These are phyloP conservation scores for Yamadazyma kanchanaburiensis DNA, from an alignment of 1,139 yeast genomes.

Conservation along the genomic window DNA sequence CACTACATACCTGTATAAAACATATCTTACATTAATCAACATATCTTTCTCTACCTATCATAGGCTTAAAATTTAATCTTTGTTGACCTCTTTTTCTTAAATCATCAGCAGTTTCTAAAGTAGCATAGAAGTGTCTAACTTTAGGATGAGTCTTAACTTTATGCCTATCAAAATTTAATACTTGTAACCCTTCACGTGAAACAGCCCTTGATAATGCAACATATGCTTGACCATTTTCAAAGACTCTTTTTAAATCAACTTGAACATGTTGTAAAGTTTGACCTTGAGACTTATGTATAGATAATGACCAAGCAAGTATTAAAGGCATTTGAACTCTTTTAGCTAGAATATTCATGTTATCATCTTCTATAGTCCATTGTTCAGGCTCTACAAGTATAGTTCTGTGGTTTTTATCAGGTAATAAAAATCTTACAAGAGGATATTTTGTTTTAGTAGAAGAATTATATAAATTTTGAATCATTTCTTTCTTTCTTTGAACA, in stretches of 20 bases:
- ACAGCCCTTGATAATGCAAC: slow-evolving; percentile 90
- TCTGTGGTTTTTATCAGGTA: slow-evolving; percentile 68
- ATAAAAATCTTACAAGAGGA: slow-evolving; percentile 76
- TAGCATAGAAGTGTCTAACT: slow-evolving; percentile 59
- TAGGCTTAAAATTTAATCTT: slow-evolving; percentile 7
- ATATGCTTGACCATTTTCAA: slow-evolving; percentile 94
- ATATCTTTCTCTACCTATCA: slow-evolving; percentile 1
- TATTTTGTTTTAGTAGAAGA: slow-evolving; percentile 31
- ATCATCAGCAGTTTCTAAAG: slow-evolving; percentile 22
- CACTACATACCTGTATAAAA: too few species aligned
- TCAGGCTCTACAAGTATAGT: slow-evolving; percentile 55
- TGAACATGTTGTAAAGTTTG: slow-evolving; percentile 82
- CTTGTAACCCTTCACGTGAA: slow-evolving; percentile 74
- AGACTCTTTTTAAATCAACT: slow-evolving; percentile 73
- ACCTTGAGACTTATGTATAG: slow-evolving; percentile 96
- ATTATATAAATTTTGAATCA: slow-evolving; percentile 15
- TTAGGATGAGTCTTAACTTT: slow-evolving; percentile 60
- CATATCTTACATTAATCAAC: too few species aligned
- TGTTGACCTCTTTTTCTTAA: slow-evolving; percentile 11
- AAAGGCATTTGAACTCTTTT: slow-evolving; percentile 66
- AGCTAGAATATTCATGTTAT: slow-evolving; percentile 25
- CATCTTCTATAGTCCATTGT: slow-evolving; percentile 42
- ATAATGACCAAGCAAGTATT: slow-evolving; percentile 90
- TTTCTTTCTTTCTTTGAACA: slow-evolving; percentile 18
- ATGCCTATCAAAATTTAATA: slow-evolving; percentile 58